These are phyloP conservation scores for Barnettozyma sucrosica DNA, from an alignment of 805 yeast genomes.

Conservation along the genomic window DNA sequence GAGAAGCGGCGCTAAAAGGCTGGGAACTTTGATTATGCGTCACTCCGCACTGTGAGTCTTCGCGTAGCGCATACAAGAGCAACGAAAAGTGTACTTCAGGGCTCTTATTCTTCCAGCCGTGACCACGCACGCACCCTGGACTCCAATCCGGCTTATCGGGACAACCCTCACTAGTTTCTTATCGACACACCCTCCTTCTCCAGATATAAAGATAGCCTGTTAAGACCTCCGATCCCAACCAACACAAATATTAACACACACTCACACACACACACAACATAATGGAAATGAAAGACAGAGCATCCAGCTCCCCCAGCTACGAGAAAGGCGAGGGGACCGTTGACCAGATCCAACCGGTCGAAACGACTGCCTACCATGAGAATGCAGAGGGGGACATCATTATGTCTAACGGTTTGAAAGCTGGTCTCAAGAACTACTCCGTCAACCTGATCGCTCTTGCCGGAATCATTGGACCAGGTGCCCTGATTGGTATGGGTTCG, in stretches of 20 bases:
- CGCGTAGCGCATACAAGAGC: neutral
- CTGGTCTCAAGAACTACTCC: constrained; percentile 45
- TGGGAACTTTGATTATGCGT: neutral
- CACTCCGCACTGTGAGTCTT: neutral
- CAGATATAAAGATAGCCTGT: neutral
- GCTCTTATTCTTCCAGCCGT: neutral
- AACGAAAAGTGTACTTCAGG: neutral
- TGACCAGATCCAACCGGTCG: neutral
- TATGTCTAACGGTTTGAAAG: constrained; percentile 33
- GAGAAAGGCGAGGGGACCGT: neutral
- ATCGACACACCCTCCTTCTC: too few relatives aligned
- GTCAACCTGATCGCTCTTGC: constrained; percentile 47
- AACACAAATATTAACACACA: neutral
- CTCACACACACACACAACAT: neutral
- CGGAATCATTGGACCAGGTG: constrained; percentile 59
- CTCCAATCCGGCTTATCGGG: neutral
- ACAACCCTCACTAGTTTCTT: neutral
- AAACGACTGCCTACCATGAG: constrained; percentile 12
- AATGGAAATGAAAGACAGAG: constrained; percentile 3
- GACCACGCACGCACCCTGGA: neutral
- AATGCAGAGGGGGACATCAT: constrained; percentile 25
- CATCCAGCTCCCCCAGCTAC: neutral
- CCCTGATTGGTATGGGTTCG: constrained; percentile 46
- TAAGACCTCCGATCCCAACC: neutral
- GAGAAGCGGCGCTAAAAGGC: neutral